Conservation (phyloP, 768 basidiomycete genomes). For the Hydnomerulius pinastri region DNA sequence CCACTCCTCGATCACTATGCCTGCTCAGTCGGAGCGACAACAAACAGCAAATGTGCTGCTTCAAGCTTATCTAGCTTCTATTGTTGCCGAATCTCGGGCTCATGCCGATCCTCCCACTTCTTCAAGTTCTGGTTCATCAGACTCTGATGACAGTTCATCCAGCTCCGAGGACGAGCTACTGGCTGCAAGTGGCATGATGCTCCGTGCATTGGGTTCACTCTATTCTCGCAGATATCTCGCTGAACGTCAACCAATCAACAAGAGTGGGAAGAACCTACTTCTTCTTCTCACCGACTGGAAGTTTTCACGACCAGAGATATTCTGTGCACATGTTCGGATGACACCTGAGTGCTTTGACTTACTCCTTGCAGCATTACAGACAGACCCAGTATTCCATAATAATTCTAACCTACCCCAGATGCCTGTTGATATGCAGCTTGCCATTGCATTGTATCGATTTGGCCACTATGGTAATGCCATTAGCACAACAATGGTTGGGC, state of each 20-base stretch:
- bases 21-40: too few species aligned
- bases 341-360: too few species aligned
- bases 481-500: constrained; percentile 31
- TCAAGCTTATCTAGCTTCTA: too few species aligned
- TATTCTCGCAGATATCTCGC: too few species aligned
- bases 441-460: constrained; percentile 41
- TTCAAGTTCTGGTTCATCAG: too few species aligned
- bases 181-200: not conserved
- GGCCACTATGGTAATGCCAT: constrained; percentile 45
- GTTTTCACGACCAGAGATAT: too few species aligned
- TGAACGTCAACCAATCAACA: not conserved
- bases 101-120: too few species aligned
- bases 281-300: not conserved
- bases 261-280: not conserved
- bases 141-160: too few species aligned
- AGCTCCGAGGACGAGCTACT: too few species aligned
- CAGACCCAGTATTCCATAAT: constrained; percentile 30
- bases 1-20: too few species aligned
- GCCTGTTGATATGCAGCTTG: constrained; percentile 34
- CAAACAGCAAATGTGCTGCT: too few species aligned
- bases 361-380: constrained; percentile 22
- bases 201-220: not conserved
- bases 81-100: too few species aligned
- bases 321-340: constrained; percentile 33
- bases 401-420: constrained; percentile 28